Conservation (phyloP, 23 red algal species). For the Gracilaria gracilis region DNA sequence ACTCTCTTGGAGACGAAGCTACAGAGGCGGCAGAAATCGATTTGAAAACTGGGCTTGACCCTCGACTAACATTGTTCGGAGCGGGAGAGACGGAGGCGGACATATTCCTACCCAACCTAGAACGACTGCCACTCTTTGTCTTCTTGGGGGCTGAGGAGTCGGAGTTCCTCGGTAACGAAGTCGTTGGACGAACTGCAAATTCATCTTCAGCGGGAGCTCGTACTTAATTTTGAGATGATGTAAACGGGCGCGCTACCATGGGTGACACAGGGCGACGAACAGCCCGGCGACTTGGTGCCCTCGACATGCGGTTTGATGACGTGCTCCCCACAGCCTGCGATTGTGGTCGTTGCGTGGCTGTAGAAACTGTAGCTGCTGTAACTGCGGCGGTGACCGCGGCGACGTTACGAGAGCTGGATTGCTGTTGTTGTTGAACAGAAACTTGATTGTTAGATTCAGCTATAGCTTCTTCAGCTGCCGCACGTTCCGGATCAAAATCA, state of each 20-base stretch:
- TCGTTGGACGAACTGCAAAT: conserved; percentile 13
- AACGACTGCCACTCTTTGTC: conserved; percentile 13
- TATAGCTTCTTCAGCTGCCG: conserved; percentile 64
- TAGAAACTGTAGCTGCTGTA: neutral
- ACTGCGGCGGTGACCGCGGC: neutral
- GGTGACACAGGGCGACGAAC: conserved; percentile 71
- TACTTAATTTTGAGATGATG: neutral
- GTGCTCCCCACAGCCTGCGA: conserved; percentile 32
- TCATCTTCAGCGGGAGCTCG: conserved; percentile 17
- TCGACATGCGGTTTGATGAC: conserved; percentile 20
- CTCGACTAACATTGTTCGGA: conserved; percentile 2
- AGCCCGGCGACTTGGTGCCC: conserved; percentile 51
- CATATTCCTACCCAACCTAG: conserved; percentile 40
- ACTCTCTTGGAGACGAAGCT: neutral
- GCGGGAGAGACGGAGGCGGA: conserved; percentile 46
- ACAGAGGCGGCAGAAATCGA: conserved; percentile 24
- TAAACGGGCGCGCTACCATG: conserved; percentile 39
- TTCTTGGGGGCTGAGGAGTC: conserved; percentile 30
- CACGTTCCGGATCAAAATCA: conserved; percentile 68
- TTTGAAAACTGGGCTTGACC: conserved; percentile 2
- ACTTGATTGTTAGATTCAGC: conserved; percentile 54
- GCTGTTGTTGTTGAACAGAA: neutral
- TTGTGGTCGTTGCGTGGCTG: conserved; percentile 29
- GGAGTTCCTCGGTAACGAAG: conserved; percentile 14
- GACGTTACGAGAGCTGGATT: neutral